These are phyloP conservation scores for Didymellaceae sp. DNA, from an alignment of 2,329 filamentous ascomycete genomes.

Conservation along the genomic window DNA sequence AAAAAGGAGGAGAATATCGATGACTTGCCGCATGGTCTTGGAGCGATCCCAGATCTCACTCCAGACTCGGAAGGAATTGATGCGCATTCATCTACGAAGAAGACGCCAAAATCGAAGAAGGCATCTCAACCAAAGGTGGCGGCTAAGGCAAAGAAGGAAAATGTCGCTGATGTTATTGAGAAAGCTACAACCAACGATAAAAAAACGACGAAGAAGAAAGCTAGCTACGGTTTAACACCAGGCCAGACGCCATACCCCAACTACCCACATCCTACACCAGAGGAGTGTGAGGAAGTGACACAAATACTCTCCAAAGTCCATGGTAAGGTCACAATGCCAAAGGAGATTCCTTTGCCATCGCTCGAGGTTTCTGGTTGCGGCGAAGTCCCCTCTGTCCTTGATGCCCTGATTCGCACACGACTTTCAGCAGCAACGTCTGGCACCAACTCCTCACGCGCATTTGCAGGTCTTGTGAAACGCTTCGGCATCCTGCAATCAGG, in stretches of 20 bases:
- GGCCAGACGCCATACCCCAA: slow-evolving; percentile 71
- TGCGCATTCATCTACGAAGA: slow-evolving; percentile 18
- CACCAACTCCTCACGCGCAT: slow-evolving; percentile 68
- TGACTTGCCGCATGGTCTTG: slow-evolving; percentile 65
- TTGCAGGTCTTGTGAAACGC: slow-evolving; percentile 67
- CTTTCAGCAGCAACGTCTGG: slow-evolving; percentile 67
- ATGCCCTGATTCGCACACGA: slow-evolving; percentile 67
- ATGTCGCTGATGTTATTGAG: slow-evolving; percentile 29
- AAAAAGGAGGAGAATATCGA: slow-evolving; percentile 51
- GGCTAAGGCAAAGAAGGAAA: slow-evolving; percentile 26
- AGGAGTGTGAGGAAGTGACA: slow-evolving; percentile 74
- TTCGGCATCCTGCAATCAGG: slow-evolving; percentile 70
- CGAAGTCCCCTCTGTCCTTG: slow-evolving; percentile 69
- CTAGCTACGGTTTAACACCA: slow-evolving; percentile 54
- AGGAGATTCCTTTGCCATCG: slow-evolving; percentile 72
- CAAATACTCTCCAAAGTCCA: slow-evolving; percentile 70
- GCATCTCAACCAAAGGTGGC: slow-evolving; percentile 27
- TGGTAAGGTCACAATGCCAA: slow-evolving; percentile 68
- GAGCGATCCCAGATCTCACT: slow-evolving; percentile 34
- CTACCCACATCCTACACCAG: slow-evolving; percentile 67
- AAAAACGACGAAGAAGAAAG: slow-evolving; percentile 43
- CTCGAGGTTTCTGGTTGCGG: slow-evolving; percentile 74
- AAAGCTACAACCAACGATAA: slow-evolving; percentile 39
- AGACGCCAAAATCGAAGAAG: slow-evolving; percentile 26
- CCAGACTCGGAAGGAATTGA: slow-evolving; percentile 14